These are phyloP conservation scores for Candida stauntonica DNA, from an alignment of 805 yeast genomes.

Conservation along the genomic window DNA sequence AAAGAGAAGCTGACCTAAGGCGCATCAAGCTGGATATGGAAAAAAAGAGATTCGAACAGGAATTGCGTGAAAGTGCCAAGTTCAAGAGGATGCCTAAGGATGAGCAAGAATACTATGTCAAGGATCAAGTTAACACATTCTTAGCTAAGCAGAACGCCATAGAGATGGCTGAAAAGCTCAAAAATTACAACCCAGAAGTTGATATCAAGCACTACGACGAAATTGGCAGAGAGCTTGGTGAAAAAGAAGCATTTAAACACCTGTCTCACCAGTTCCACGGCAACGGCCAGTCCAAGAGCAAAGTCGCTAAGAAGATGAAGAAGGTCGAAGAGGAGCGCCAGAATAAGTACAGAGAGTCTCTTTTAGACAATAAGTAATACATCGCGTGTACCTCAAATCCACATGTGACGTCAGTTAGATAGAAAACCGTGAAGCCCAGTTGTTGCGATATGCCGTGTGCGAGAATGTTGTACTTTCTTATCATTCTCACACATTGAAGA, in stretches of 20 bases:
- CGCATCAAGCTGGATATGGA: constrained; percentile 16
- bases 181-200: constrained; percentile 43
- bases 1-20: constrained; percentile 15
- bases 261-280: constrained; percentile 63
- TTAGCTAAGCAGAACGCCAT: constrained; percentile 5
- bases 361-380: constrained; percentile 1
- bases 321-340: constrained; percentile 19
- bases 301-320: constrained; percentile 21
- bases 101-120: constrained; percentile 37
- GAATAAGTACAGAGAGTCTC: constrained; percentile 5
- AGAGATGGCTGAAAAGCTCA: constrained; percentile 10
- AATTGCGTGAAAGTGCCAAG: constrained; percentile 11
- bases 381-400: too few species aligned
- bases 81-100: constrained; percentile 35
- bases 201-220: constrained; percentile 48
- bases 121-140: constrained; percentile 10
- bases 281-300: constrained; percentile 22
- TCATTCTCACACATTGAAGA: too few species aligned
- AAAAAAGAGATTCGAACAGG: constrained; percentile 14
- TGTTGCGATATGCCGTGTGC: too few species aligned
- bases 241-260: constrained; percentile 57
- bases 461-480: too few species aligned
- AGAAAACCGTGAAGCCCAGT: too few species aligned
- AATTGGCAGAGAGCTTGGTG: constrained; percentile 41
- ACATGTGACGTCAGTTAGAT: too few species aligned